Conservation (phyloP, 305 asterid genomes). For the Fraxinus greggii region DNA sequence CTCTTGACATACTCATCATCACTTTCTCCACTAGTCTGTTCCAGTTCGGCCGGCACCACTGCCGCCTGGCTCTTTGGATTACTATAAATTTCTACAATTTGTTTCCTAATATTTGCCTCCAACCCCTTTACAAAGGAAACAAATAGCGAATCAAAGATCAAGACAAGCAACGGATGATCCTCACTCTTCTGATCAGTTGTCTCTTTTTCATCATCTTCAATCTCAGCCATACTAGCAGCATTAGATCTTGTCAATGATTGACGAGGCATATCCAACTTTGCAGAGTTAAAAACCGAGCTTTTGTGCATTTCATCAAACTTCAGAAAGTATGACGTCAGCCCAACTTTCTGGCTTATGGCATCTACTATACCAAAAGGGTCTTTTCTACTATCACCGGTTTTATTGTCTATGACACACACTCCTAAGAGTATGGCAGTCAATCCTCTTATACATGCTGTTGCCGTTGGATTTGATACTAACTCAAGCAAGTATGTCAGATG, state of each 20-base stretch:
- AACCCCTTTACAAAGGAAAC: constrained; percentile 58
- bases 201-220: constrained; percentile 75
- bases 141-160: constrained; percentile 70
- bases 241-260: constrained; percentile 75
- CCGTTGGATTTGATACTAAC: constrained; percentile 57
- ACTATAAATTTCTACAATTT: constrained; percentile 68
- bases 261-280: constrained; percentile 55
- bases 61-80: constrained; percentile 84
- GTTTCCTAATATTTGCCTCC: constrained; percentile 72
- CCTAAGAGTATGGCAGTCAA: constrained; percentile 80
- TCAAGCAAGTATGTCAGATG: constrained; percentile 86
- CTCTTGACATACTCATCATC: constrained; percentile 74
- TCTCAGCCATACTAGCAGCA: constrained; percentile 85
- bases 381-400: constrained; percentile 45
- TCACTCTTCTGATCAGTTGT: constrained; percentile 50
- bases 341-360: constrained; percentile 75
- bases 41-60: constrained; percentile 83
- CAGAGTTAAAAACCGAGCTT: constrained; percentile 64
- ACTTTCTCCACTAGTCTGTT: constrained; percentile 66
- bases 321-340: constrained; percentile 66
- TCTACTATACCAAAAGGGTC: constrained; percentile 71
- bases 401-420: constrained; percentile 64
- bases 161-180: constrained; percentile 69
- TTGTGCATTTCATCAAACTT: constrained; percentile 83
- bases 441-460: constrained; percentile 61